Evolutionary conservation across 768 basidiomycete genomes (phyloP), one percentile per base, ranked within the genome.

Genomic region (Calocera viscosa): DNA sequence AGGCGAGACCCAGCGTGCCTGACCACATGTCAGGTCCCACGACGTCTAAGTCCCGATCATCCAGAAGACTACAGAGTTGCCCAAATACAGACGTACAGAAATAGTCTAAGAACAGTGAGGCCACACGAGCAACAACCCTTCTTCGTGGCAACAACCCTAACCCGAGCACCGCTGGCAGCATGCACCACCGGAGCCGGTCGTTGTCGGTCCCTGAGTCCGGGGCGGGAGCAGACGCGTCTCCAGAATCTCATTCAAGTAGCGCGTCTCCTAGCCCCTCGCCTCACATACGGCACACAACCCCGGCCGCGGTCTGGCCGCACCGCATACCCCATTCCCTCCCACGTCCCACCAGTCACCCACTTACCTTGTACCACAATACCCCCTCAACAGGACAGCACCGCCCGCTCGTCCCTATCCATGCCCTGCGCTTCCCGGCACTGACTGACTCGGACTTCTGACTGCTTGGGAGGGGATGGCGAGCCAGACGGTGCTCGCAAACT

Each of bases 401-500:
- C 49, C 11, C 30, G 30, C 63, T 38, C 22, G 35, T 32, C 63
- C 30, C n/a, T 32, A 64, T 33, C 19, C 63, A 32, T 64, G 63
- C 63, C 16, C 63, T 3, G 17, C 30, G 28, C 3, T 26, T 19
- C 16, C 14, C 32, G 63, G 19, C 35, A 8, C 63, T 17, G n/a
- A 26, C 7, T 22, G 64, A 38, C 24, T 35, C n/a, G n/a, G n/a
- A n/a, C n/a, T 38, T 32, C 24, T 33, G 8, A 47, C 43, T 64
- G 38, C 40, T 64, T 32, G 64, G 8, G 35, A 22, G 19, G 49
- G 39, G 64, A 64, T 63, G 24, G 35, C 3, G n/a, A 64, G 47
- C 30, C 30, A 64, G 65, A 65, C 53, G 63, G 68, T 66, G 16
- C 68, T 69, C 32, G 65, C 67, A 24, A 66, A 71, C 66, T 71